Percentiles rank a stretch among this genome's conserved stretches.
These are phyloP conservation scores for Penstemon newberryi DNA, from an alignment of 257 asterid genomes.

Conservation along the genomic window DNA sequence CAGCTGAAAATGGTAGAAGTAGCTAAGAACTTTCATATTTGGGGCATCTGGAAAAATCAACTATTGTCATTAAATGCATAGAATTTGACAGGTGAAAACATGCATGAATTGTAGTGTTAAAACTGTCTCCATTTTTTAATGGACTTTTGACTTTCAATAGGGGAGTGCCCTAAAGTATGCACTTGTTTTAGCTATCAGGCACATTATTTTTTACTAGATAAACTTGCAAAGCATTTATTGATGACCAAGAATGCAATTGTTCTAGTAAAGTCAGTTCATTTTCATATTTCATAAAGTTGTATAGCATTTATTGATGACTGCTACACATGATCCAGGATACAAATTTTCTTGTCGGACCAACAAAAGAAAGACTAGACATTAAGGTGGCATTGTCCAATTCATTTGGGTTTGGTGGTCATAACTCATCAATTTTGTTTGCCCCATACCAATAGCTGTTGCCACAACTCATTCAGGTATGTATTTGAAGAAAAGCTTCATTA, in stretches of 20 bases:
- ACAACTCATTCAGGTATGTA: slow-evolving; percentile 42
- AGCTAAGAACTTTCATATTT: not conserved
- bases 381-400: slow-evolving; percentile 93
- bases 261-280: slow-evolving; percentile 8
- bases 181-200: slow-evolving; percentile 9
- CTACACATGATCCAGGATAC: slow-evolving; percentile 55
- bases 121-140: not conserved
- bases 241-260: not conserved
- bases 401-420: slow-evolving; percentile 93
- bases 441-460: slow-evolving; percentile 38
- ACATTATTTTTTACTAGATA: not conserved
- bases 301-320: slow-evolving; percentile 19
- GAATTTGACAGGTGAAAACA: slow-evolving; percentile 3
- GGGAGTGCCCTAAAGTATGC: slow-evolving; percentile 12
- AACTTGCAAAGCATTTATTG: slow-evolving; percentile 4
- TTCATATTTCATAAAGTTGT: not conserved
- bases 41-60: slow-evolving; percentile 4
- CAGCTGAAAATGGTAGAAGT: slow-evolving; percentile 20
- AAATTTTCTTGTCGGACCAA: slow-evolving; percentile 68
- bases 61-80: slow-evolving; percentile 8
- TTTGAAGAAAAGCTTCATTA: not conserved
- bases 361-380: slow-evolving; percentile 63
- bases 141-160: slow-evolving; percentile 1
- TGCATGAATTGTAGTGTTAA: not conserved
- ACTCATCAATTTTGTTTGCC: slow-evolving; percentile 85